Evolutionary conservation across 805 yeast genomes (phyloP).

Genomic region (Candida orba): DNA sequence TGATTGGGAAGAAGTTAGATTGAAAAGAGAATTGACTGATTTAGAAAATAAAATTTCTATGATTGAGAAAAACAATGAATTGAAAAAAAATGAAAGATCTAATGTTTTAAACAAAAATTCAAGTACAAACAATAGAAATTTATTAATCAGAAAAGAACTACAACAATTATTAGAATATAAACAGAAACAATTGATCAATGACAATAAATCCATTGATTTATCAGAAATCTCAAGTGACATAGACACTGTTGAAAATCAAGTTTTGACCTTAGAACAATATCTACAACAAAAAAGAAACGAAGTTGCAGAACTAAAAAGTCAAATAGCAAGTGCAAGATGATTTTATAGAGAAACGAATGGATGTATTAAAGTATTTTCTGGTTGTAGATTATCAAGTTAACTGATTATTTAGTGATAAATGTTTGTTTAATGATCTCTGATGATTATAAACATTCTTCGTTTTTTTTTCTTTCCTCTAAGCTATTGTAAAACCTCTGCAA

Average conservation of each 20-base stretch:
- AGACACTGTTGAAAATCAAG: slow-evolving; percentile 70
- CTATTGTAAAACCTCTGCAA: too few species aligned
- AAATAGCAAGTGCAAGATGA: slow-evolving; percentile 27
- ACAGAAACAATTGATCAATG: slow-evolving; percentile 44
- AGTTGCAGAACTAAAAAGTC: slow-evolving; percentile 39
- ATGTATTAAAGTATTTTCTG: background rate
- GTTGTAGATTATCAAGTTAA: background rate
- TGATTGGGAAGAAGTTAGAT: slow-evolving; percentile 88
- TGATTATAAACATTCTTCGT: too few species aligned
- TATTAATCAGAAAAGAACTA: slow-evolving; percentile 51
- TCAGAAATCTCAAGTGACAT: slow-evolving; percentile 54
- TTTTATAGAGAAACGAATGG: background rate
- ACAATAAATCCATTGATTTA: slow-evolving; percentile 30
- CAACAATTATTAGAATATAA: slow-evolving; percentile 80
- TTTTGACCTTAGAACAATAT: slow-evolving; percentile 62
- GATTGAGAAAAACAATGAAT: slow-evolving; percentile 43
- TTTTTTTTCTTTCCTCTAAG: too few species aligned
- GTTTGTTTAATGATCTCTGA: too few species aligned
- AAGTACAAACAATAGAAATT: slow-evolving; percentile 19
- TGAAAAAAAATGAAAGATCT: slow-evolving; percentile 27
- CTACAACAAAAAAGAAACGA: slow-evolving; percentile 55
- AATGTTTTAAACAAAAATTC: slow-evolving; percentile 18
- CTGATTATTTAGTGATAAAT: too few species aligned
- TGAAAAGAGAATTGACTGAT: slow-evolving; percentile 70
- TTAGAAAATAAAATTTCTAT: slow-evolving; percentile 57